A percentile compares a stretch with the other conserved stretches of the same genome.
These are phyloP conservation scores for Tolypocladium capitatum DNA, from an alignment of 2,329 filamentous ascomycete genomes.

Conservation along the genomic window DNA sequence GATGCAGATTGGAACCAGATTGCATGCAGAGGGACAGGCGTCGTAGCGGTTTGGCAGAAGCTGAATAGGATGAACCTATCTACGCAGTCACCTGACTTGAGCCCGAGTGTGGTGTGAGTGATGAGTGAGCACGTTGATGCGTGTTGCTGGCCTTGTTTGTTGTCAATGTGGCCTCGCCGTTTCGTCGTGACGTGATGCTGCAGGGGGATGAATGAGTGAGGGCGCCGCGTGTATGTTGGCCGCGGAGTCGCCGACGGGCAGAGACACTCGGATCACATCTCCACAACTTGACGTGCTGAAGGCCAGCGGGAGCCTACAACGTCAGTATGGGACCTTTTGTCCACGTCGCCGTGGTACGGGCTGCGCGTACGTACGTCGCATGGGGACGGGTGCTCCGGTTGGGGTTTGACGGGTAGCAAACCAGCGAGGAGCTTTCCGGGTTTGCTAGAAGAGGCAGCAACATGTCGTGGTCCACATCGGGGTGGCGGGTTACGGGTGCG, in stretches of 20 bases:
- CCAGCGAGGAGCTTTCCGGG: too few species aligned
- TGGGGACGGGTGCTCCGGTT: too few species aligned
- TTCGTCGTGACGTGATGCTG: not conserved
- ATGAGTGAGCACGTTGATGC: not conserved
- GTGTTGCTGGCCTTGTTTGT: not conserved
- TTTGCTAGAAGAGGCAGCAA: too few species aligned
- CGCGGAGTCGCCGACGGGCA: not conserved
- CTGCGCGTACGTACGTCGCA: too few species aligned
- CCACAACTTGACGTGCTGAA: too few species aligned
- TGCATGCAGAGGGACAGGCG: not conserved
- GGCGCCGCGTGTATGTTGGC: not conserved
- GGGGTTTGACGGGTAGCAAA: too few species aligned
- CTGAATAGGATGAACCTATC: not conserved
- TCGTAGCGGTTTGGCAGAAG: not conserved
- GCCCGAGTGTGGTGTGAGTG: too few species aligned
- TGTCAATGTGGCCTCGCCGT: too few species aligned
- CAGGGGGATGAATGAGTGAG: not conserved
- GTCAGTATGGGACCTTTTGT: not conserved
- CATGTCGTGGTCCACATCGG: too few species aligned
- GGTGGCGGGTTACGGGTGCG: too few species aligned
- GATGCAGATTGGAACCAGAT: constrained; percentile 3
- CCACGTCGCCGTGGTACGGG: too few species aligned
- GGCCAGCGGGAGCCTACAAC: too few species aligned
- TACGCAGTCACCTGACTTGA: not conserved
- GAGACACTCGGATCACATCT: not conserved